phyloP scores from a whole-genome alignment of 768 basidiomycete species.

The Holtermanniella nyarrowii region DNA sequence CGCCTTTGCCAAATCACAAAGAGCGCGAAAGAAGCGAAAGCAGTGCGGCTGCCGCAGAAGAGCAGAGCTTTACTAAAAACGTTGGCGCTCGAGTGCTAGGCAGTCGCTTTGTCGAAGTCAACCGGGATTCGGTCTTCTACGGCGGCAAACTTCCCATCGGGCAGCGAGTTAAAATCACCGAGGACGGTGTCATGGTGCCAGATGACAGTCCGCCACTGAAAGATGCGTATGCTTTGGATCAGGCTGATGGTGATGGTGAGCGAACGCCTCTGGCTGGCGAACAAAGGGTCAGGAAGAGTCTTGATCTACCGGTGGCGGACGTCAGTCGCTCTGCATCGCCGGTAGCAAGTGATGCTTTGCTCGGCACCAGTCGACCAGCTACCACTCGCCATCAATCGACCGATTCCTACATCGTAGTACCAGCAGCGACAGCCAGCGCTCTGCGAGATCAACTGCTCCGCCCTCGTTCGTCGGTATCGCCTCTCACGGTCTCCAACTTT shows the following conservation, averaged over 20 bases:
- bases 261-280: neutral
- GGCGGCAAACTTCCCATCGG: conserved; percentile 44
- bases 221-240: neutral
- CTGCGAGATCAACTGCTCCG: conserved; percentile 54
- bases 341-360: neutral
- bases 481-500: conserved; percentile 54
- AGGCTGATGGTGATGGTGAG: neutral
- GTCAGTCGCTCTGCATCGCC: neutral
- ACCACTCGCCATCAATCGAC: neutral
- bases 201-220: conserved; percentile 15
- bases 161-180: conserved; percentile 50
- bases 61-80: conserved; percentile 49
- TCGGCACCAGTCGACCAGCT: neutral
- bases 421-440: neutral
- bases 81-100: conserved; percentile 56
- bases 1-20: too few species aligned
- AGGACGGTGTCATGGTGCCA: conserved; percentile 48
- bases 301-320: neutral
- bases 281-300: neutral
- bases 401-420: neutral
- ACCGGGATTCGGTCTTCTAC: conserved; percentile 47
- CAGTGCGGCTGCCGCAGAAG: conserved; percentile 35
- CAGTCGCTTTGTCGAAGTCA: conserved; percentile 63
- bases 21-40: conserved; percentile 47
- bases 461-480: conserved; percentile 61